Conservation (phyloP, 352 stramenopile species). For the Globisporangium cederbergense region DNA sequence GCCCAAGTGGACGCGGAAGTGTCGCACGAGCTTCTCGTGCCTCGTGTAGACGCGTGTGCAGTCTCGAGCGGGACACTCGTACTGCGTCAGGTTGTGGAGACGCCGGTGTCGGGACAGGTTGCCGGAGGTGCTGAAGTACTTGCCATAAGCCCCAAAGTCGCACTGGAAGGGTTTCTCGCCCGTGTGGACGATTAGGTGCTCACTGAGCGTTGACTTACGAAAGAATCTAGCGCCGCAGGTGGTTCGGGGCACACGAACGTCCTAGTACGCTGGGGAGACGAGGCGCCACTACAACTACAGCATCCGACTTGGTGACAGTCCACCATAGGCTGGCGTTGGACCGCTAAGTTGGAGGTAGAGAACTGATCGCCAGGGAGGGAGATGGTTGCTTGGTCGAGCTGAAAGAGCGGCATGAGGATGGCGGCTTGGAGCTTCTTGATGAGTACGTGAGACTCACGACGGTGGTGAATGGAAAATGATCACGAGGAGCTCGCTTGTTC, state of each 20-base stretch:
- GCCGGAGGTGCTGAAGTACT: background rate
- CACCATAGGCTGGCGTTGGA: too few relatives aligned
- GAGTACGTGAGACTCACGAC: too few relatives aligned
- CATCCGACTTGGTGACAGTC: too few relatives aligned
- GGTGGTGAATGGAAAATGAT: too few relatives aligned
- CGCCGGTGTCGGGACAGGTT: slow-evolving; percentile 1
- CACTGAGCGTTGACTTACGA: background rate
- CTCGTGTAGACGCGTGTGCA: background rate
- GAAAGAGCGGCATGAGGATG: too few relatives aligned
- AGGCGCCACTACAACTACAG: too few relatives aligned
- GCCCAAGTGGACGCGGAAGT: background rate
- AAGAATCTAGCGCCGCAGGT: background rate
- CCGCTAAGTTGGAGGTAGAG: too few relatives aligned
- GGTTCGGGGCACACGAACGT: background rate
- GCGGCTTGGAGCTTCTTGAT: too few relatives aligned
- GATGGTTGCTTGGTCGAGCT: too few relatives aligned
- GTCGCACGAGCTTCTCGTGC: background rate
- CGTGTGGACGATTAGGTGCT: background rate
- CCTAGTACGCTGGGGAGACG: too few relatives aligned
- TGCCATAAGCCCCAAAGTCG: background rate
- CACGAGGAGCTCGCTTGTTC: too few relatives aligned
- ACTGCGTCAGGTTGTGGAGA: background rate
- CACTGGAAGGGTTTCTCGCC: background rate
- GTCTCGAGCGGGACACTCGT: background rate
- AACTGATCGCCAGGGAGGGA: too few relatives aligned